phyloP scores from a whole-genome alignment of 2,329 filamentous ascomycete genomes.

The Massarina eburnea region DNA sequence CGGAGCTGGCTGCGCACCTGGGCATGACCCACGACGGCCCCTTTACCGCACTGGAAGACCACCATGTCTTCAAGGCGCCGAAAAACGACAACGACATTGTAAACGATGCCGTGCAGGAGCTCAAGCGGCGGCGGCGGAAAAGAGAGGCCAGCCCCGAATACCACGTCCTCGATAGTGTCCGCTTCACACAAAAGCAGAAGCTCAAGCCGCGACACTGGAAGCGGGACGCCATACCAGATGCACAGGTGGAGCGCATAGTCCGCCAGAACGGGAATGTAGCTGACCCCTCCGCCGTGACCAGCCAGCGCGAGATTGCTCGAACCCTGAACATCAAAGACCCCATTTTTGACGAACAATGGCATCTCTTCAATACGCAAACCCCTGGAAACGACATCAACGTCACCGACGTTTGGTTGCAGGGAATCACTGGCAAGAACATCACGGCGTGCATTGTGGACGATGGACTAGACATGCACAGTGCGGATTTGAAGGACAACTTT shows the following conservation, averaged over 20 bases:
- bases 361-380: slow-evolving; percentile 81
- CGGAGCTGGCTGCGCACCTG: slow-evolving; percentile 69
- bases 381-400: slow-evolving; percentile 92
- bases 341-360: slow-evolving; percentile 94
- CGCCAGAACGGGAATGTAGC: slow-evolving; percentile 19
- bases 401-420: slow-evolving; percentile 88
- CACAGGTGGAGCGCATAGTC: slow-evolving; percentile 6
- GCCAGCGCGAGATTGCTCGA: slow-evolving; percentile 45
- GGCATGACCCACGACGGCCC: slow-evolving; percentile 80
- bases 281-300: slow-evolving; percentile 52
- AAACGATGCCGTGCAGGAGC: slow-evolving; percentile 53
- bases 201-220: slow-evolving; percentile 64
- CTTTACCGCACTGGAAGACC: slow-evolving; percentile 74
- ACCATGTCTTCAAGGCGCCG: slow-evolving; percentile 81
- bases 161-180: slow-evolving; percentile 71
- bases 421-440: slow-evolving; percentile 83
- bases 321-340: slow-evolving; percentile 80
- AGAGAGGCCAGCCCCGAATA: slow-evolving; percentile 50
- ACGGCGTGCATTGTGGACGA: slow-evolving; percentile 96
- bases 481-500: slow-evolving; percentile 90
- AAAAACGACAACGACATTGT: slow-evolving; percentile 59
- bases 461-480: slow-evolving; percentile 92
- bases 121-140: slow-evolving; percentile 63
- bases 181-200: slow-evolving; percentile 78
- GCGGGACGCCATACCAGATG: slow-evolving; percentile 45